A percentile compares a stretch with the other conserved stretches of the same genome.
Evolutionary conservation across 2,329 filamentous ascomycete species (phyloP).

Genomic region (Grosmannia huntii): DNA sequence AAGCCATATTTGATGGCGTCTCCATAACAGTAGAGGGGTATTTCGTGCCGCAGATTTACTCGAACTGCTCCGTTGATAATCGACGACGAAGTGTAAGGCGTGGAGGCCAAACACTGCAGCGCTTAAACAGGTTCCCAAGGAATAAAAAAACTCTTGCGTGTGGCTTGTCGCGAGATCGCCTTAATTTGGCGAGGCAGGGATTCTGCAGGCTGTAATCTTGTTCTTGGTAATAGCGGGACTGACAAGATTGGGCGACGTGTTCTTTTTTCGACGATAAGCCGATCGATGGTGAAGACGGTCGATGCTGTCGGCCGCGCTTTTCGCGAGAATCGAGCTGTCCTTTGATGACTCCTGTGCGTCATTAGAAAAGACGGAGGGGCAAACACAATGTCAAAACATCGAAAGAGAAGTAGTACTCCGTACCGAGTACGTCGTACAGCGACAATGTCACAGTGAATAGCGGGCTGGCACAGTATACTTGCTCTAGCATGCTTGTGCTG

Average conservation of each 20-base stretch:
- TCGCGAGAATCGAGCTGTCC: not conserved
- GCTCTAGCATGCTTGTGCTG: not conserved
- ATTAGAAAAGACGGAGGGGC: not conserved
- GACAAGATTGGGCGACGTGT: not conserved
- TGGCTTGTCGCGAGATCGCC: constrained; percentile 10
- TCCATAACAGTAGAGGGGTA: constrained; percentile 1
- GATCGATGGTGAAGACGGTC: not conserved
- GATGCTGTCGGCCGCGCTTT: not conserved
- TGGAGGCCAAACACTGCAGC: not conserved
- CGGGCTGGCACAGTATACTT: not conserved
- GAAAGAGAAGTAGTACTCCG: not conserved
- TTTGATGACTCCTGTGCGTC: not conserved
- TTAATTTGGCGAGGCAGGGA: constrained; percentile 3
- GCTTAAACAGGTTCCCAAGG: not conserved
- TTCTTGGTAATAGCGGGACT: constrained; percentile 6
- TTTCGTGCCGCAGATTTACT: not conserved
- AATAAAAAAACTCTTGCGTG: not conserved
- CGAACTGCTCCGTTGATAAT: not conserved
- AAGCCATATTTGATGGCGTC: constrained; percentile 4
- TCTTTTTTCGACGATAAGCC: not conserved
- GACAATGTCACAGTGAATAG: not conserved
- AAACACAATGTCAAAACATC: not conserved
- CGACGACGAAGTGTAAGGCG: not conserved
- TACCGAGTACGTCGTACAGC: not conserved
- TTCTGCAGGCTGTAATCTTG: constrained; percentile 7